phyloP scores from a whole-genome alignment of 768 basidiomycete genomes.

The Lenzites betulinus region DNA sequence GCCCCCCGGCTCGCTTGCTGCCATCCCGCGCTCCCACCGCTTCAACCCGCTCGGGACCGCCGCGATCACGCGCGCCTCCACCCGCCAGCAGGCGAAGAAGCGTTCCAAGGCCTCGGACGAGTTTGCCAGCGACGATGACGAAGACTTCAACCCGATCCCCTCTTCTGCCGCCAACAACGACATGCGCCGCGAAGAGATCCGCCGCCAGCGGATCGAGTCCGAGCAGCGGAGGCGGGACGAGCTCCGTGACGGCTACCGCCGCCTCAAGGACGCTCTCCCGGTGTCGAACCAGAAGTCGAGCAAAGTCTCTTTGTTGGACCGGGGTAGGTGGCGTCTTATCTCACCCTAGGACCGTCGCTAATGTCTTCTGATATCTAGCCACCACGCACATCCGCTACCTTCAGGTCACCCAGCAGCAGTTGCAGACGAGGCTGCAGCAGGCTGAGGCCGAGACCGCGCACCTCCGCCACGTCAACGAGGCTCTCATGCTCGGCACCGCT shows the following conservation, averaged over 20 bases:
- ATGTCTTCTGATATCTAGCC: slow-evolving; percentile 41
- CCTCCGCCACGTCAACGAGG: slow-evolving; percentile 83
- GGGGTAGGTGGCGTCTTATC: slow-evolving; percentile 49
- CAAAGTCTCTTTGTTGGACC: slow-evolving; percentile 88
- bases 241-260: slow-evolving; percentile 88
- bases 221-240: slow-evolving; percentile 92
- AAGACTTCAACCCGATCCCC: slow-evolving; percentile 65
- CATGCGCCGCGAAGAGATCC: slow-evolving; percentile 85
- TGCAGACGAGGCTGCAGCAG: slow-evolving; percentile 74
- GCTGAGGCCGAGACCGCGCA: slow-evolving; percentile 81
- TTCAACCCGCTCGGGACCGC: slow-evolving; percentile 66
- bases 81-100: slow-evolving; percentile 44
- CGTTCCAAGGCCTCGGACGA: slow-evolving; percentile 50
- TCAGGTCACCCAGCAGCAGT: slow-evolving; percentile 74
- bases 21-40: slow-evolving; percentile 74
- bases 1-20: slow-evolving; percentile 50
- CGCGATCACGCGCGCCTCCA: slow-evolving; percentile 53
- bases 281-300: slow-evolving; percentile 90
- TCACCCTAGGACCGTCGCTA: neutral
- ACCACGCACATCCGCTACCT: slow-evolving; percentile 87
- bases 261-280: slow-evolving; percentile 89
- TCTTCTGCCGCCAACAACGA: slow-evolving; percentile 52
- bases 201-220: slow-evolving; percentile 91
- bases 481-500: slow-evolving; percentile 83
- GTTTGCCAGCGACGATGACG: slow-evolving; percentile 73